phyloP scores from a whole-genome alignment of 1,139 yeast genomes.

The Geotrichum restrictum region DNA sequence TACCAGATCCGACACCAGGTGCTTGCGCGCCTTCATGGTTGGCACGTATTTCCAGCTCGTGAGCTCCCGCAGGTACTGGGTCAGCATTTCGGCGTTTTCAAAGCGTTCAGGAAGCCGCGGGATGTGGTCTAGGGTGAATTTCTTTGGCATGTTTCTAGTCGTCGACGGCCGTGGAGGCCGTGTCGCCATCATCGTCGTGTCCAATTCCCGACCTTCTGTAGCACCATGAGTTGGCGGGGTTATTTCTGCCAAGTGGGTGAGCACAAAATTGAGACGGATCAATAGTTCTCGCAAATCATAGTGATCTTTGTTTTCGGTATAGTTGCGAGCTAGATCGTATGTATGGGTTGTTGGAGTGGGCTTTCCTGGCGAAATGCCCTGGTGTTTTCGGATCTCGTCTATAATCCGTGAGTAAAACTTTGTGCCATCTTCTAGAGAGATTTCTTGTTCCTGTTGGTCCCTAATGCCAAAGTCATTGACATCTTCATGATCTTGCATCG shows the following conservation, averaged over 20 bases:
- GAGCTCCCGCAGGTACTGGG: conserved; percentile 18
- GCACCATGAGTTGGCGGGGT: conserved; percentile 10
- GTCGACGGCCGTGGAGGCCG: neutral
- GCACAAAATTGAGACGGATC: conserved; percentile 9
- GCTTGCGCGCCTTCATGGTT: conserved; percentile 17
- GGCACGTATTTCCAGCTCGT: conserved; percentile 20
- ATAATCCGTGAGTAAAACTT: conserved; percentile 23
- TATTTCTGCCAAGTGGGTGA: conserved; percentile 13
- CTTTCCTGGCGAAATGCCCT: conserved; percentile 20
- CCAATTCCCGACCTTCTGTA: too few species aligned
- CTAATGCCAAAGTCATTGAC: neutral
- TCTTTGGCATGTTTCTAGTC: conserved; percentile 8
- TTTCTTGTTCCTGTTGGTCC: neutral
- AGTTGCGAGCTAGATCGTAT: conserved; percentile 3
- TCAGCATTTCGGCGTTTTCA: conserved; percentile 19
- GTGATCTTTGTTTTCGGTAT: conserved; percentile 14
- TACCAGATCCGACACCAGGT: conserved; percentile 27
- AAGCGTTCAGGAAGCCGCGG: conserved; percentile 23
- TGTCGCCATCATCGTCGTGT: conserved; percentile 4
- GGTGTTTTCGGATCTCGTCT: conserved; percentile 20
- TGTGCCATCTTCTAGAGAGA: conserved; percentile 15
- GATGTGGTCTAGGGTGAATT: conserved; percentile 15
- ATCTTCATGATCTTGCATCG: neutral
- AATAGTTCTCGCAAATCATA: conserved; percentile 17
- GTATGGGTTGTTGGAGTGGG: neutral